Base-by-base conservation (phyloP, 495 filamentous ascomycete genomes). In the Lophiostoma macrostomum region DNA sequence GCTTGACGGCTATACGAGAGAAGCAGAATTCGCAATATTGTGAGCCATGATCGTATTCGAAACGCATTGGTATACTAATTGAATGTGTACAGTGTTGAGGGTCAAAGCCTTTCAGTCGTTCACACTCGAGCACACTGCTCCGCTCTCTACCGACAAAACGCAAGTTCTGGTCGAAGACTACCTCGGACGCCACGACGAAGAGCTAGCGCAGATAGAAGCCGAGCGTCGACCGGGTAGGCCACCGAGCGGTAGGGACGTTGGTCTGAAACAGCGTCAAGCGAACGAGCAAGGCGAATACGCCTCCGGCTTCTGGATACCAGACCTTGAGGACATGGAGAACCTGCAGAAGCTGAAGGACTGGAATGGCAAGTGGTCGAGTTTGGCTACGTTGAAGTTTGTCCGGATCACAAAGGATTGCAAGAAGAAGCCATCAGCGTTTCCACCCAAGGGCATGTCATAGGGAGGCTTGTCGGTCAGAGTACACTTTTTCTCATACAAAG, bases 171-270 rank as follows among this genome's bases (percentile, higher is more conserved):
- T 91, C 43, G 69, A 73, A 18, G 76, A 76, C 80, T 93, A 66
- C 60, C 73, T 97, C n/a, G 72, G 82, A 58, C 86, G 91, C 30
- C 69, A 89, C 60, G 81, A 87, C 49, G 83, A 86, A 29, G 89
- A 95, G 57, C 77, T 93, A 29, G 76, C 79, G 34, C 73, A 79
- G 47, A 67, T 93, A 47, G 84, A 90, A 67, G 82, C 81, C 57
- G 78, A 86, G 38, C 83, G 90, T 11, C 79, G 94, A 19, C 78
- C 87, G 31, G 91, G 94, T 13, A 80, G 93, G 24, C 89, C 94
- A 19, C 73, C 90, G 4, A 87, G 79, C 61, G 78, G 82, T 24
- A 79, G 80, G 45, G 89, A 96, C 63, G 87, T 90, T 66, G 69
- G 86, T 4, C 71, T 97, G 20, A 80, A 77, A 56, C 82, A 90